Evolutionary conservation across 441 rosid genomes (phyloP).

Genomic region (Mallotus repandus): DNA sequence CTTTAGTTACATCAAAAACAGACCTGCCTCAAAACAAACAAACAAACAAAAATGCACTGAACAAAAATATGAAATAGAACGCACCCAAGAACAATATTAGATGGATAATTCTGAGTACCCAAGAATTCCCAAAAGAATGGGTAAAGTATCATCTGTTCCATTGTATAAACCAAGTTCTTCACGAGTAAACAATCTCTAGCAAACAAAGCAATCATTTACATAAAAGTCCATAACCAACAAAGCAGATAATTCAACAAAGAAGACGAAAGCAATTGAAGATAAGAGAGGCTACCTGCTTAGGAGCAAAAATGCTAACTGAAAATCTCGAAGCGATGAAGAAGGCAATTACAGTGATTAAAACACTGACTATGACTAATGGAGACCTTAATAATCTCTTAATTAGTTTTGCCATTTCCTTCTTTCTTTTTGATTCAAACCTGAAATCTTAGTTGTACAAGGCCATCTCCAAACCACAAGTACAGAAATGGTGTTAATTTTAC

Average conservation of each 20-base stretch:
- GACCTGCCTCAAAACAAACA: conserved; percentile 44
- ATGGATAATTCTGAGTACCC: conserved; percentile 47
- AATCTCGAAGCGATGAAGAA: conserved; percentile 44
- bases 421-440: not conserved
- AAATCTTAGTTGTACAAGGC: not conserved
- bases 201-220: not conserved
- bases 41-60: not conserved
- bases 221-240: not conserved
- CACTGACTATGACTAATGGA: conserved; percentile 37
- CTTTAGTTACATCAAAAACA: conserved; percentile 86
- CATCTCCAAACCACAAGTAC: not conserved
- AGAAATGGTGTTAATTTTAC: no score
- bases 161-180: conserved; percentile 71
- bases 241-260: not conserved
- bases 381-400: conserved; percentile 32
- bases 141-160: conserved; percentile 70
- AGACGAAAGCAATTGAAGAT: not conserved
- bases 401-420: conserved; percentile 23
- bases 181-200: conserved; percentile 57
- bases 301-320: conserved; percentile 36
- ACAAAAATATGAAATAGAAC: not conserved
- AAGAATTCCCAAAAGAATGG: conserved; percentile 77
- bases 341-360: conserved; percentile 45
- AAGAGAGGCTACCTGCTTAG: conserved; percentile 11
- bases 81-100: not conserved